These are phyloP conservation scores for Aspergillus tanneri DNA, from an alignment of 2,329 filamentous ascomycete species.

Conservation along the genomic window DNA sequence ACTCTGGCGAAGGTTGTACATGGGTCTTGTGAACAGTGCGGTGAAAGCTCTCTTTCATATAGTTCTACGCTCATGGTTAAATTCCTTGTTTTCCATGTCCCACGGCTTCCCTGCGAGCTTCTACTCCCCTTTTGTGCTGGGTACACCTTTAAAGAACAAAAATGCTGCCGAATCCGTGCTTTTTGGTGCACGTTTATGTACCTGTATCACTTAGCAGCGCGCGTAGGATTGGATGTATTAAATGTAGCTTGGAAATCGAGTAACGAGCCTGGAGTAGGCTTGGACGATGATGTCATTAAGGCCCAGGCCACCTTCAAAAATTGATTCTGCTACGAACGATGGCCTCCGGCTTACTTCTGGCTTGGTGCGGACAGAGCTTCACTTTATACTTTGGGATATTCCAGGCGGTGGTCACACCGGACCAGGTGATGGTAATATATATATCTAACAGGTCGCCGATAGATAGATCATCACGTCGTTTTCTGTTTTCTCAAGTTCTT, in stretches of 20 bases:
- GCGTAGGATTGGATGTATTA: too few species aligned
- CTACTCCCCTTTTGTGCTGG: slow-evolving; percentile 18
- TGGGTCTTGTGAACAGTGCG: slow-evolving; percentile 21
- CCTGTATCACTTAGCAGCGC: too few species aligned
- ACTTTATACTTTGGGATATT: not conserved
- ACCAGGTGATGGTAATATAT: not conserved
- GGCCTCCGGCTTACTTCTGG: not conserved
- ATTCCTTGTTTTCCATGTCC: slow-evolving; percentile 24
- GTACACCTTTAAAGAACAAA: slow-evolving; percentile 6
- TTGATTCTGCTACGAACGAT: too few species aligned
- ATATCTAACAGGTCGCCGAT: not conserved
- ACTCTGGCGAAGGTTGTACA: slow-evolving; percentile 21
- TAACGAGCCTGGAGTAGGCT: too few species aligned
- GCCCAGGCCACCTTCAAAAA: not conserved
- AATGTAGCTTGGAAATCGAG: slow-evolving; percentile 5
- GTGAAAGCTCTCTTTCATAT: slow-evolving; percentile 26
- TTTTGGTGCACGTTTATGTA: slow-evolving; percentile 3
- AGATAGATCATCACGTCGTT: slow-evolving; percentile 3
- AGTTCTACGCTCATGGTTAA: slow-evolving; percentile 26
- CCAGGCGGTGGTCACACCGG: too few species aligned
- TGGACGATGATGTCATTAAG: slow-evolving; percentile 11
- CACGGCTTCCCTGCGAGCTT: slow-evolving; percentile 16
- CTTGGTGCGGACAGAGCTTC: not conserved
- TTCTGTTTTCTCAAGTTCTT: not conserved
- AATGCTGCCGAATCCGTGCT: slow-evolving; percentile 6